Conservation (phyloP, 164 flowering plant genomes). For the Cinnamomum chago region DNA sequence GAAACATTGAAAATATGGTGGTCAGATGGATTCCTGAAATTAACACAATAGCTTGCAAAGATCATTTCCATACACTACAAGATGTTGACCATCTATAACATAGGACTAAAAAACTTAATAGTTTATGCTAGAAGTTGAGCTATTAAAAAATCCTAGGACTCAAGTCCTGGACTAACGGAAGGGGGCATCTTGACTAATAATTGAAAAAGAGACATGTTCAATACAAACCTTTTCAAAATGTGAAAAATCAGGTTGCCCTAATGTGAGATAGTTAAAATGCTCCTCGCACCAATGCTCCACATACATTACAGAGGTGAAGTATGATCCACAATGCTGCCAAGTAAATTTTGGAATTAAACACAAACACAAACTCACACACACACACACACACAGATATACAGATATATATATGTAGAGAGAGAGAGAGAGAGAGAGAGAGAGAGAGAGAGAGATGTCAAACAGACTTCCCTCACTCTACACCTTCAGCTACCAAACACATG, state of each 20-base stretch:
- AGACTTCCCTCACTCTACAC: too few relatives aligned
- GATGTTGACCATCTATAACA: too few relatives aligned
- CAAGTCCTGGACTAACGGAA: neutral
- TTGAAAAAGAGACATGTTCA: neutral
- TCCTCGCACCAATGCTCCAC: slow-evolving; percentile 99
- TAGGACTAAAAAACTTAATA: too few relatives aligned
- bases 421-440: too few relatives aligned
- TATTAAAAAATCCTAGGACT: neutral
- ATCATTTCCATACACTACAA: too few relatives aligned
- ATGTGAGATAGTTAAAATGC: slow-evolving; percentile 55
- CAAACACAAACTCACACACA: neutral
- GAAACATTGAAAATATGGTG: slow-evolving; percentile 15
- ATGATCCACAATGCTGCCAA: slow-evolving; percentile 77
- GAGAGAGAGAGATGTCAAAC: too few relatives aligned
- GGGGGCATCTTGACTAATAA: neutral
- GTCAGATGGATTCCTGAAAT: neutral
- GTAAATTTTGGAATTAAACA: neutral
- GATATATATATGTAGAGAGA: too few relatives aligned
- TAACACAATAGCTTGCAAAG: too few relatives aligned
- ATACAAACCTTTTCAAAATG: slow-evolving; percentile 58
- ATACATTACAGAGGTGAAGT: slow-evolving; percentile 84
- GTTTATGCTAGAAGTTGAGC: neutral
- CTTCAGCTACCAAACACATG: too few relatives aligned
- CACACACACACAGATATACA: neutral
- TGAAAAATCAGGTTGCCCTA: slow-evolving; percentile 91